Base-by-base conservation (phyloP, 192 early-diverging fungal species). In the Gryganskiella cystojenkinii region DNA sequence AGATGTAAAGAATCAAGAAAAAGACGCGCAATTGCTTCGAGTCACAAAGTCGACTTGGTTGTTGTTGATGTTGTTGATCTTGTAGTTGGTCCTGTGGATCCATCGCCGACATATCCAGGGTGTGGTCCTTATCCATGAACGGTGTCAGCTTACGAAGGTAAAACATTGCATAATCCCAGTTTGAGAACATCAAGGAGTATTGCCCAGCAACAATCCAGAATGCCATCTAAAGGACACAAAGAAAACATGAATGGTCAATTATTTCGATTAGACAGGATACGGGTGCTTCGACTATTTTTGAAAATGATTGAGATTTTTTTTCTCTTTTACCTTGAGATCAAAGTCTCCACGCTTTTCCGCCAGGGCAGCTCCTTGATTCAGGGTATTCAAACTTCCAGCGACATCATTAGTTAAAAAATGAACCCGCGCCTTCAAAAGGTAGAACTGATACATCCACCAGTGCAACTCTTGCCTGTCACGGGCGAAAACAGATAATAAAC, bases 151-250 rank as follows among this genome's bases (percentile, higher is more conserved):
- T 64, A 20, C 56, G 60, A 19, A 78, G 74, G 45, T 68, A 78
- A 11, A 44, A 33, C 25, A 51, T 60, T 15, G 74, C 74, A 17
- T 69, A 60, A 20, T 69, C 61, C 74, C 74, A 69, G 22, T 69
- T 63, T 10, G 66, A 63, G 14, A 78, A 49, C 67, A 78, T 64
- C 11, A 78, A 42, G 15, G 74, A 68, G 56, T 78, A 69, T 24
- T 78, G 74, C 54, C 66, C 74, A 45, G 66, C 56, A n/a, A 78
- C 61, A 25, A 78, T 69, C 74, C 74, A 78, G 37, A 78, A 78
- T 49, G 74, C 67, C 46, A 78, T 47, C 74, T 78, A 61, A 20
- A 45, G n/a, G n/a, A n/a, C n/a, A n/a, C n/a, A n/a, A n/a, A n/a
- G n/a, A n/a, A n/a, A n/a, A n/a, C n/a, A n/a, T n/a, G n/a, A n/a